A percentile compares a stretch with the other conserved stretches of the same genome.
Evolutionary conservation across 306 rosid species (phyloP).

Genomic region (Herpetospermum pedunculosum): DNA sequence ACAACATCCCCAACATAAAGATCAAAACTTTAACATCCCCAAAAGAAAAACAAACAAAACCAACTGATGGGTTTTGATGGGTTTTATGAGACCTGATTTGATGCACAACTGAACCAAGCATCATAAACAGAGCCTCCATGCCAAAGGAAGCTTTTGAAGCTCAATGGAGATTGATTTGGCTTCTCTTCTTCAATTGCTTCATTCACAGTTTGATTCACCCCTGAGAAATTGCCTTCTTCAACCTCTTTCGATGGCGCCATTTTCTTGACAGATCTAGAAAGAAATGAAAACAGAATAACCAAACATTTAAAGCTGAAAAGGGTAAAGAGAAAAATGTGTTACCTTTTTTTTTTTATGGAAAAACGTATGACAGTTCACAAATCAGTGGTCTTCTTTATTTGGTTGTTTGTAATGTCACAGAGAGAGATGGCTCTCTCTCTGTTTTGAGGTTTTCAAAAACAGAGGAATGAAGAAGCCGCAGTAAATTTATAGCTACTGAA

Average conservation of each 20-base stretch:
- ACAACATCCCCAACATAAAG: not conserved
- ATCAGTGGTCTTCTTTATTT: conserved; percentile 17
- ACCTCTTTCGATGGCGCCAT: conserved; percentile 56
- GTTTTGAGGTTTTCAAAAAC: conserved; percentile 8
- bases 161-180: conserved; percentile 22
- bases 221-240: conserved; percentile 59
- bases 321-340: conserved; percentile 7
- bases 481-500: not conserved
- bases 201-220: conserved; percentile 22
- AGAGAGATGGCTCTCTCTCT: conserved; percentile 12
- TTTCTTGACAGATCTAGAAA: conserved; percentile 29
- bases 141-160: conserved; percentile 55
- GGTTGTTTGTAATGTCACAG: not conserved
- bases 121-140: conserved; percentile 93
- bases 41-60: not conserved
- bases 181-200: conserved; percentile 44
- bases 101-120: conserved; percentile 97
- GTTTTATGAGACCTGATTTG: conserved; percentile 55
- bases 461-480: conserved; percentile 10
- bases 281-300: not conserved
- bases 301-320: conserved; percentile 13
- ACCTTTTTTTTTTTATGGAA: conserved; percentile 11
- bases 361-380: conserved; percentile 20
- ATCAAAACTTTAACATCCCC: not conserved
- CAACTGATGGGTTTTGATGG: not conserved